Base-by-base conservation (phyloP, 2,329 filamentous ascomycete genomes). In the Aspergillus quadricinctus region DNA sequence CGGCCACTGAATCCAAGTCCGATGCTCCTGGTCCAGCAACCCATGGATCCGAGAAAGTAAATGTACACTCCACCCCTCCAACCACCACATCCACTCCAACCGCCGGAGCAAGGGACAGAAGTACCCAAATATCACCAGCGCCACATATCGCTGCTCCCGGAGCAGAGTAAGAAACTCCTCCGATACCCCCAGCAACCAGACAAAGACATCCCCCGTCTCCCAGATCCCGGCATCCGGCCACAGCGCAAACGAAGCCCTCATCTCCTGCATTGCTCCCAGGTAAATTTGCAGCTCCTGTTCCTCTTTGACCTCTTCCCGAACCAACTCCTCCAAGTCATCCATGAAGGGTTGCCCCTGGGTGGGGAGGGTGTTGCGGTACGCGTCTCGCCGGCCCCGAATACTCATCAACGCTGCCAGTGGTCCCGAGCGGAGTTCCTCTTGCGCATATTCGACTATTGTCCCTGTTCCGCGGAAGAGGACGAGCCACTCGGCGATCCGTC, bases 401-500 rank as follows among this genome's bases (percentile, higher is more conserved):
- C 35, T 45, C 41, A 66, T 61, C 11, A 66, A 62, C 1, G 60
- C 52, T 3, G 52, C 48, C 10, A 65, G 43, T 1, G 45, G 50
- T 7, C 64, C 61, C 0, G 37, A 54, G 8, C 28, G 29, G 58
- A 72, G 50, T 29, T 55, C 48, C 25, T 68, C 62, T 3, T 61
- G 53, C 6, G 67, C 64, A 0, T 64, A 63, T 17, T 70, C 54
- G 14, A 75, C 58, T 48, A 77, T 69, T 3, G 66, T 68, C 23
- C 64, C 65, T 17, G 70, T 69, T 8, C 74, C 75, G 46, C 72
- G 71, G 45, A 75, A 69, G 2, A 77, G 61, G 31, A 66, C 56
- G 0, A 76, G 61, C 76, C 75, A 78, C 37, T 75, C 69, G 2
- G 73, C 69, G 6, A 74, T 61, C 9, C 68, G 66, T 7, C 65